These are phyloP conservation scores for Platanus orientalis DNA, from an alignment of 164 flowering plant genomes.

Conservation along the genomic window DNA sequence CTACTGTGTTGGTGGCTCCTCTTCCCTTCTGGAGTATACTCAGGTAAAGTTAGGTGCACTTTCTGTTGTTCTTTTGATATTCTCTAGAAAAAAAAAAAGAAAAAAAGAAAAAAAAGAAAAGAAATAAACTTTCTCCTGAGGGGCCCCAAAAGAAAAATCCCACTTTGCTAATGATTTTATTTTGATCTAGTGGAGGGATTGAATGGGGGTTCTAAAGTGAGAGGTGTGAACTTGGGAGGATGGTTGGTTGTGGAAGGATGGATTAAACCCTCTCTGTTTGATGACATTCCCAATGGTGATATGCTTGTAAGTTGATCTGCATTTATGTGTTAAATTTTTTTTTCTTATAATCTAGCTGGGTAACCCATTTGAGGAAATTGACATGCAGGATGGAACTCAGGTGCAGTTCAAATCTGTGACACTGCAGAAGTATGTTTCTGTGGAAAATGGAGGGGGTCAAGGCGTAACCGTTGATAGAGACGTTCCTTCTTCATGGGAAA, in stretches of 20 bases:
- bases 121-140: no score
- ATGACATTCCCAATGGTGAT: constrained; percentile 18
- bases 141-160: no score
- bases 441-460: constrained; percentile 73
- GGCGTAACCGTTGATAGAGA: constrained; percentile 57
- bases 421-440: constrained; percentile 55
- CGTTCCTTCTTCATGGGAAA: constrained; percentile 76
- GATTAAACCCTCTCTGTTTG: constrained; percentile 27
- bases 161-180: no score
- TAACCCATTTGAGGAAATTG: constrained; percentile 11
- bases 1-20: constrained; percentile 35
- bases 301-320: constrained; percentile 10
- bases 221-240: constrained; percentile 26
- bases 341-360: not conserved
- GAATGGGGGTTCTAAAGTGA: constrained; percentile 23
- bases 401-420: constrained; percentile 67
- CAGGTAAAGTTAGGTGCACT: constrained; percentile 31
- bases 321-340: no score
- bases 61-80: not conserved
- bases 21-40: constrained; percentile 30
- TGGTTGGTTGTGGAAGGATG: constrained; percentile 31
- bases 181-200: no score
- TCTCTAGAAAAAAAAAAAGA: no score
- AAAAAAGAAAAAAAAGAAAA: no score
- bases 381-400: constrained; percentile 76